A percentile compares a stretch with the other conserved stretches of the same genome.
phyloP scores from a whole-genome alignment of 305 asterid species.

The Coffea humblotiana region DNA sequence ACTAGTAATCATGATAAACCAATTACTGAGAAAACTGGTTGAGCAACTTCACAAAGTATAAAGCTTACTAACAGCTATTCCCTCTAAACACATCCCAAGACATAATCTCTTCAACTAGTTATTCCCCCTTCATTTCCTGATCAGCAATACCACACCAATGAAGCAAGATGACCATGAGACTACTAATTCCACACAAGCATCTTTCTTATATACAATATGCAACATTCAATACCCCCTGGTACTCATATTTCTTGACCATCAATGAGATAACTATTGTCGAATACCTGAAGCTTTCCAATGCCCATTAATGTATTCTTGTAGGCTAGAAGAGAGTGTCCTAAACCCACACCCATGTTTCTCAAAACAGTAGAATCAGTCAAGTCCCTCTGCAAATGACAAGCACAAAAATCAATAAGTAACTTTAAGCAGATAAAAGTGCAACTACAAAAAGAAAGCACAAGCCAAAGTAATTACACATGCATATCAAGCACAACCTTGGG shows the following conservation, averaged over 20 bases:
- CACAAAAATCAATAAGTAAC: not conserved
- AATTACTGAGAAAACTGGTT: not conserved
- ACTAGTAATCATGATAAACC: not conserved
- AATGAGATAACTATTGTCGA: not conserved
- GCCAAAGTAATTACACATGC: too few relatives aligned
- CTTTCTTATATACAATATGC: not conserved
- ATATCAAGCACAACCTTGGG: not conserved
- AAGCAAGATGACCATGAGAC: not conserved
- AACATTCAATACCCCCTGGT: not conserved
- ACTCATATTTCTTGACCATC: slow-evolving; percentile 5
- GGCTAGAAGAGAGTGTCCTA: slow-evolving; percentile 83
- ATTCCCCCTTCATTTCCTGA: not conserved
- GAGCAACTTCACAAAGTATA: not conserved
- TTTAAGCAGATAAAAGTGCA: not conserved
- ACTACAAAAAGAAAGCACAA: not conserved
- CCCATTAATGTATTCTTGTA: slow-evolving; percentile 78
- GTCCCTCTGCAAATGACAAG: slow-evolving; percentile 60
- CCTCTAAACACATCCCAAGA: not conserved
- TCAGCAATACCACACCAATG: not conserved
- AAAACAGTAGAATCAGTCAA: slow-evolving; percentile 86
- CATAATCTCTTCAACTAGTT: not conserved
- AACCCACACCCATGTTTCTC: slow-evolving; percentile 87
- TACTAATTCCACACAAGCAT: not conserved
- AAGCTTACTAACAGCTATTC: not conserved
- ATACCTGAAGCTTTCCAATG: slow-evolving; percentile 84